Percentiles rank a stretch among this genome's conserved stretches.
These are phyloP conservation scores for Dendrothele bispora DNA, from an alignment of 768 basidiomycete genomes.

Conservation along the genomic window DNA sequence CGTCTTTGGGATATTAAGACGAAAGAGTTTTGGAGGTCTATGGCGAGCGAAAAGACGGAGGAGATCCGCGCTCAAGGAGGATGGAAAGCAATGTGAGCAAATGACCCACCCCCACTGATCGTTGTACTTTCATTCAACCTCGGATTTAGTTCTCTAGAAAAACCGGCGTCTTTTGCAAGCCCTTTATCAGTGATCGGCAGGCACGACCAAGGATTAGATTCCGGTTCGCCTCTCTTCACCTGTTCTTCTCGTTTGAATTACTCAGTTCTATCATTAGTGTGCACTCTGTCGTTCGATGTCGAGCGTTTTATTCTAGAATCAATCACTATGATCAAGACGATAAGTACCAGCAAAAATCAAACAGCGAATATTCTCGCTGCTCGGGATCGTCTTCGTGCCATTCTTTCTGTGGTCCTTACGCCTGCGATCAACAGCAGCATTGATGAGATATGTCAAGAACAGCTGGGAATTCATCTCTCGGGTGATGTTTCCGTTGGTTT, in stretches of 20 bases:
- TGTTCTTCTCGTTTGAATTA: neutral
- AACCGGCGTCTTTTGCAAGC: slow-evolving; percentile 16
- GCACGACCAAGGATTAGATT: slow-evolving; percentile 13
- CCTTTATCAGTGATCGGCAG: slow-evolving; percentile 25
- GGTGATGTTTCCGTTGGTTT: slow-evolving; percentile 45
- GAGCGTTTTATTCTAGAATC: slow-evolving; percentile 53
- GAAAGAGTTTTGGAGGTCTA: slow-evolving; percentile 83
- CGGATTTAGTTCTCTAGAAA: slow-evolving; percentile 20
- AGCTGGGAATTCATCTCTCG: slow-evolving; percentile 48
- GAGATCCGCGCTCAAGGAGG: slow-evolving; percentile 70
- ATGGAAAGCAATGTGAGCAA: slow-evolving; percentile 71
- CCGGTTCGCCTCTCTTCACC: slow-evolving; percentile 17
- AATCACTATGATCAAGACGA: slow-evolving; percentile 48
- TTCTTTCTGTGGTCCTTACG: slow-evolving; percentile 68
- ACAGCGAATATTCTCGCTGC: slow-evolving; percentile 43
- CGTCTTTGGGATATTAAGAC: slow-evolving; percentile 87
- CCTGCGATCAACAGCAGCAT: slow-evolving; percentile 69
- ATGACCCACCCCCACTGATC: no score
- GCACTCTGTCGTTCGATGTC: slow-evolving; percentile 48
- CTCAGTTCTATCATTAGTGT: slow-evolving; percentile 32
- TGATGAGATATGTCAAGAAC: slow-evolving; percentile 64
- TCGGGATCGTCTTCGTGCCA: slow-evolving; percentile 52
- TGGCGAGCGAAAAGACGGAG: slow-evolving; percentile 71
- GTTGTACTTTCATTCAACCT: neutral
- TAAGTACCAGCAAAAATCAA: slow-evolving; percentile 45